phyloP scores from a whole-genome alignment of 1,284 basidiomycete species.

The Leccinum ponderosum region DNA sequence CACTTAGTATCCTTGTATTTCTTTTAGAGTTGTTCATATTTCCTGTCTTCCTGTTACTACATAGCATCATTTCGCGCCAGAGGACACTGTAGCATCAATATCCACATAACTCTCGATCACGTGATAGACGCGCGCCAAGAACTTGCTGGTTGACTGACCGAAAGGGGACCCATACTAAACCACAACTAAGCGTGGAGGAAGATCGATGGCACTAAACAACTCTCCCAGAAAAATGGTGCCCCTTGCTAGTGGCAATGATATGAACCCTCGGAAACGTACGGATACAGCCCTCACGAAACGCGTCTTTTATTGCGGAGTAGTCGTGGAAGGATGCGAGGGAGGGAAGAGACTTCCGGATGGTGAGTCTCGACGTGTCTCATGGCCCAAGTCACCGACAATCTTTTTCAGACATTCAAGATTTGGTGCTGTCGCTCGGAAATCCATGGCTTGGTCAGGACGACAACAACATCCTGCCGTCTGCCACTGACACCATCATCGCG shows the following conservation, averaged over 20 bases:
- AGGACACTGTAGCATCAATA: background rate
- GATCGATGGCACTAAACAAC: constrained; percentile 43
- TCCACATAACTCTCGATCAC: constrained; percentile 22
- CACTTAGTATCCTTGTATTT: constrained; percentile 22
- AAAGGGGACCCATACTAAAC: constrained; percentile 1
- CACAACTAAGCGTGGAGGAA: constrained; percentile 21
- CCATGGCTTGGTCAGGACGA: constrained; percentile 49
- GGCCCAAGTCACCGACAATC: background rate
- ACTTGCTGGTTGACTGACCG: background rate
- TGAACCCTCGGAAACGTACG: constrained; percentile 40
- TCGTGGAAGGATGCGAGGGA: constrained; percentile 74
- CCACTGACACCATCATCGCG: constrained; percentile 38
- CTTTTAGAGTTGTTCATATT: background rate
- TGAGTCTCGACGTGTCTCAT: constrained; percentile 31
- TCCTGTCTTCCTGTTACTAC: constrained; percentile 3
- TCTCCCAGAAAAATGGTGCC: constrained; percentile 75
- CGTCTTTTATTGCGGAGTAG: constrained; percentile 79
- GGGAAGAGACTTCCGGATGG: constrained; percentile 69
- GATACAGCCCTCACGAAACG: constrained; percentile 58
- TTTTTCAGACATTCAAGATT: constrained; percentile 69
- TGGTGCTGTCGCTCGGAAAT: constrained; percentile 73
- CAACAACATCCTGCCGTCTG: constrained; percentile 42
- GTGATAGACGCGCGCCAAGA: constrained; percentile 16
- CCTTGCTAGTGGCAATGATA: constrained; percentile 63
- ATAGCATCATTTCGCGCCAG: background rate